These are phyloP conservation scores for Ophiostoma sp. DNA, from an alignment of 2,329 filamentous ascomycete species.

Conservation along the genomic window DNA sequence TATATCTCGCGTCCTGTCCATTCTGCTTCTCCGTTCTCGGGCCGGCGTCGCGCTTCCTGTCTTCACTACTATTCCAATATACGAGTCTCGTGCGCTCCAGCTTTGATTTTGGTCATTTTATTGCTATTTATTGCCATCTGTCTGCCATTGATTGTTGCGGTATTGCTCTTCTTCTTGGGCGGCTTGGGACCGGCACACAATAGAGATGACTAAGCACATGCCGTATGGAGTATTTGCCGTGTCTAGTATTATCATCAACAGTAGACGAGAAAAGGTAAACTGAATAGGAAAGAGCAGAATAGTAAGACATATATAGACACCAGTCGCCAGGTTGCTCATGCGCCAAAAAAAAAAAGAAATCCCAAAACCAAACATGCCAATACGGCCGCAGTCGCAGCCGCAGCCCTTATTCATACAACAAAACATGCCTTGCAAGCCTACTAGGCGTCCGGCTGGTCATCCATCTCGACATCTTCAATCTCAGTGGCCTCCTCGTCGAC, in stretches of 20 bases:
- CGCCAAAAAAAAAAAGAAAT: background rate
- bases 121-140: background rate
- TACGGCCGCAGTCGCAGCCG: background rate
- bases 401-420: background rate
- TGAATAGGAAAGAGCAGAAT: background rate
- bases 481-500: slow-evolving; percentile 13
- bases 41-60: background rate
- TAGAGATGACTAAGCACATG: background rate
- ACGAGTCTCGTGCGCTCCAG: background rate
- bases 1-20: background rate
- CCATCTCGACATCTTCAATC: slow-evolving; percentile 20
- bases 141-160: background rate
- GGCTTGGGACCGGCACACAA: background rate
- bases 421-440: background rate
- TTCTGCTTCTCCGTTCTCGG: background rate
- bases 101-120: background rate
- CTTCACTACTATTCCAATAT: background rate
- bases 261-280: background rate
- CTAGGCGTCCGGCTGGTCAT: slow-evolving; percentile 14
- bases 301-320: background rate
- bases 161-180: background rate
- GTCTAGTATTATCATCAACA: background rate
- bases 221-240: background rate
- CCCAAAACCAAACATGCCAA: background rate
- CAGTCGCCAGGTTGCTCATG: background rate